A percentile compares a stretch with the other conserved stretches of the same genome.
Conservation (phyloP, 345 rosid genomes). For the Citrus unshiu region DNA sequence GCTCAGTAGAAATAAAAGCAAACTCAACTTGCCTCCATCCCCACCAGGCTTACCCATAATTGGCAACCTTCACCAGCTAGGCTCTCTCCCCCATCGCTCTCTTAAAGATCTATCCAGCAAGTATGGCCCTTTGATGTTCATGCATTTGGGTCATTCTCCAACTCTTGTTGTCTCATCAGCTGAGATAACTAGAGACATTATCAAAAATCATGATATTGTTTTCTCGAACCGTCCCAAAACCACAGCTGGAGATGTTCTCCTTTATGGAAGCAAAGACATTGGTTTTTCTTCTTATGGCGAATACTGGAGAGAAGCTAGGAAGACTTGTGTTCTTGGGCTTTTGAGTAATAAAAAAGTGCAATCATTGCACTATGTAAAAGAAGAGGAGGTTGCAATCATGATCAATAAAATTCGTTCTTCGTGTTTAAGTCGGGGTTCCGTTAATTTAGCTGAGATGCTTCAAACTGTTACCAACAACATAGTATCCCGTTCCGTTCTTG, state of each 20-base stretch:
- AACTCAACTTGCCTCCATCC: conserved; percentile 20
- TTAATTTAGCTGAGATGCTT: conserved; percentile 11
- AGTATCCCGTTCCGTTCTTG: conserved; percentile 10
- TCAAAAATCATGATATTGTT: conserved; percentile 15
- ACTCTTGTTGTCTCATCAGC: conserved; percentile 24
- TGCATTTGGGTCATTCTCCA: conserved; percentile 9
- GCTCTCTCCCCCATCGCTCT: conserved; percentile 12
- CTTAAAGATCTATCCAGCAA: conserved; percentile 4
- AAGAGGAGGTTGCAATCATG: conserved; percentile 20
- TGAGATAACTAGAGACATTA: conserved; percentile 12
- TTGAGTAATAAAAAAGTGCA: neutral
- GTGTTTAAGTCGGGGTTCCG: neutral
- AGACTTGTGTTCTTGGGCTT: too few relatives aligned
- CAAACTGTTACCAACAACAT: conserved; percentile 7
- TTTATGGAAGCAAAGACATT: conserved; percentile 9
- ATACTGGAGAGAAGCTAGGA: conserved; percentile 11
- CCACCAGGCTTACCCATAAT: conserved; percentile 20
- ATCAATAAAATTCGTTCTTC: conserved; percentile 4
- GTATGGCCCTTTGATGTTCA: conserved; percentile 21
- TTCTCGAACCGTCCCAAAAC: conserved; percentile 15
- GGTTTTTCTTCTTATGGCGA: conserved; percentile 20
- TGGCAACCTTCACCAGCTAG: conserved; percentile 23
- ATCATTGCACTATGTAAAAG: conserved; percentile 20
- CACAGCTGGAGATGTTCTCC: conserved; percentile 1
- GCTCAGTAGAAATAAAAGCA: neutral